Base-by-base conservation (phyloP, 2,329 filamentous ascomycete genomes). In the Fusarium mundagurra region DNA sequence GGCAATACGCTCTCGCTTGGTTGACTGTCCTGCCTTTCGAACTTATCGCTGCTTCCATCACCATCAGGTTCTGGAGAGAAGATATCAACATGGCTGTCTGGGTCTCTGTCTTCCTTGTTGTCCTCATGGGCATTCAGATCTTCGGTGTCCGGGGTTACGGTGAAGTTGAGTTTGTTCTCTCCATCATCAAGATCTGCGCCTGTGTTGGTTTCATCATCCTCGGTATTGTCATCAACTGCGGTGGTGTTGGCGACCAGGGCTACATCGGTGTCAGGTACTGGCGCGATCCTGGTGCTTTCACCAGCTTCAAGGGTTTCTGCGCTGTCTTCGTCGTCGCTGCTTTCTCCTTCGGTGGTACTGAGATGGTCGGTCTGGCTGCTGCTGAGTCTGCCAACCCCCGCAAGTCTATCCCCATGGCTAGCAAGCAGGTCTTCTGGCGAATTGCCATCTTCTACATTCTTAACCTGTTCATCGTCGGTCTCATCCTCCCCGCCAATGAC, bases 351-450 rank as follows among this genome's bases (percentile, higher is more conserved):
- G 90, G 92, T 8, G 93, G 93, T 31, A 94, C 92, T 5, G 93
- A 95, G 81, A 86, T 94, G 27, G 92, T 94, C 45, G 93, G 93
- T 67, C 88, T 95, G 24, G 92, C 93, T 8, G 93, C 93, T 7
- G 93, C 93, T 43, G 93, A 95, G 81, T 93, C 93, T 4, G 90
- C 88, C 33, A 93, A 94, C 78, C 93, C 93, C 8, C 89, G 92
- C 66, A 93, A 95, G 80, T 93, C 92, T 5, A 88, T 98, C 4
- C 95, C 95, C 1, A 94, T 91, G 4, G 95, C 95, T 31, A 92
- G 96, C 80, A 97, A 97, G 85, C 95, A 97, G 82, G 94, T 98
- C 27, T 98, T 98, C 82, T 98, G 95, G 95, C 92, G 95, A 79
- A 97, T 98, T 80, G 90, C 91, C 14, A 88, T 97, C 69, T 98